Base-by-base conservation (phyloP, 805 yeast species). In the Kodamaea neixiangensis region DNA sequence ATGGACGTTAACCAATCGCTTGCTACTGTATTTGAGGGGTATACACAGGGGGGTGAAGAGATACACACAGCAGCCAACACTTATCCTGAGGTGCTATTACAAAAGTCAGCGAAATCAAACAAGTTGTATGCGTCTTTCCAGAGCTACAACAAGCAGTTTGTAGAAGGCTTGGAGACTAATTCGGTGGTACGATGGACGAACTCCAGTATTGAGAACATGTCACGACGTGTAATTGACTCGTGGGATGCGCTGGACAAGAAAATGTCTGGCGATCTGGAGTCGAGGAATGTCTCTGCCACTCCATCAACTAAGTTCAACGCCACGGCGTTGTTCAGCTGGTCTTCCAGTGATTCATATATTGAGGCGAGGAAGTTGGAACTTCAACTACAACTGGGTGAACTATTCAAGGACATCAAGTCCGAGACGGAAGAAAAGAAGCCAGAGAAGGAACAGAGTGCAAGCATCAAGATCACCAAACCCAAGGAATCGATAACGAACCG, bases 321-420 rank as follows among this genome's bases (percentile, higher is more conserved):
- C 18, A 72, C 65, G 52, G 63, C 71, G n/a, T 61, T 74, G 35
- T 74, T 74, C 50, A 62, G 69, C 46, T 74, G 79, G 79, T 71
- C 77, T 14, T 71, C 77, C 1, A 67, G 71, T 25, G 79, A 74
- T 44, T 62, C 66, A 9, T 71, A 72, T 50, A 66, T 74, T 9
- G 66, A 63, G 19, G 64, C 65, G 1, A 58, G 77, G 25, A 67
- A 64, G 50, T 51, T 54, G 25, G 69, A 68, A 43, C 54, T 67
- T 17, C 61, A 54, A 51, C 41, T 43, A 11, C 25, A 44, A 41
- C 18, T 47, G 42, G 46, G 50, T 17, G 47, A 43, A 44, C 14
- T 38, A 3, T 37, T 37, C 11, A 44, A 25, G 13, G 44, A 22
- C 13, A 13, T 19, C 4, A 39, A 25, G 25, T 5, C 25, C 13